Evolutionary conservation across 2,329 filamentous ascomycete species (phyloP).

Genomic region (Paradendryphiella salina): DNA sequence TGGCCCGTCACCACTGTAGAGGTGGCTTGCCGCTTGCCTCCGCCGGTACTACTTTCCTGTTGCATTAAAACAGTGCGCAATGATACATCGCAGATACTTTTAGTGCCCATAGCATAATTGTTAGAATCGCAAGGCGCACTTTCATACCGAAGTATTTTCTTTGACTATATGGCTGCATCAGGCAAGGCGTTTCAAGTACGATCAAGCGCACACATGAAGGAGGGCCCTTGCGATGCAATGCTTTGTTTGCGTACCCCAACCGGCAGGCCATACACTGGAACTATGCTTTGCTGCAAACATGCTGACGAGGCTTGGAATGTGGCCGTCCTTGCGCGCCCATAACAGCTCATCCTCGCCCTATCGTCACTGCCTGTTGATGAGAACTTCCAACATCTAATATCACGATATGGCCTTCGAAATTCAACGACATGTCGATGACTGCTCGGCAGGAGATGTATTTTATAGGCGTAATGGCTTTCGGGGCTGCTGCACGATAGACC

Average conservation of each 20-base stretch:
- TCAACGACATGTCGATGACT: constrained; percentile 13
- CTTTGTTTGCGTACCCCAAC: constrained; percentile 22
- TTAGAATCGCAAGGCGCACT: neutral
- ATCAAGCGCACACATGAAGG: constrained; percentile 2
- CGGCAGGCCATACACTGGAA: constrained; percentile 1
- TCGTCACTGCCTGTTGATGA: neutral
- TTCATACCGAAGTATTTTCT: neutral
- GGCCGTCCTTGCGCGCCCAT: neutral
- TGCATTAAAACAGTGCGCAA: neutral
- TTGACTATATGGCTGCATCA: constrained; percentile 7
- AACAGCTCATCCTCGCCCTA: neutral
- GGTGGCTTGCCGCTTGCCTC: too few species aligned
- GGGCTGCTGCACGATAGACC: constrained; percentile 34
- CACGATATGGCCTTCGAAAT: constrained; percentile 16
- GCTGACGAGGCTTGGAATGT: neutral
- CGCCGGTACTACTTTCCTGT: neutral
- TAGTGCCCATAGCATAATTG: neutral
- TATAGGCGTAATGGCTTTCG: constrained; percentile 28
- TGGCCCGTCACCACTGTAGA: too few species aligned
- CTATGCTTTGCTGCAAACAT: constrained; percentile 8
- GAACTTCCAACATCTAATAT: neutral
- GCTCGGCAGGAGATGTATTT: constrained; percentile 23
- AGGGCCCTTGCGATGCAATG: constrained; percentile 10
- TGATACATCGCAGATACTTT: neutral
- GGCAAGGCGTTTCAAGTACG: constrained; percentile 7